Conservation (phyloP, 1,284 basidiomycete species). For the Cutaneotrichosporon cutaneum region DNA sequence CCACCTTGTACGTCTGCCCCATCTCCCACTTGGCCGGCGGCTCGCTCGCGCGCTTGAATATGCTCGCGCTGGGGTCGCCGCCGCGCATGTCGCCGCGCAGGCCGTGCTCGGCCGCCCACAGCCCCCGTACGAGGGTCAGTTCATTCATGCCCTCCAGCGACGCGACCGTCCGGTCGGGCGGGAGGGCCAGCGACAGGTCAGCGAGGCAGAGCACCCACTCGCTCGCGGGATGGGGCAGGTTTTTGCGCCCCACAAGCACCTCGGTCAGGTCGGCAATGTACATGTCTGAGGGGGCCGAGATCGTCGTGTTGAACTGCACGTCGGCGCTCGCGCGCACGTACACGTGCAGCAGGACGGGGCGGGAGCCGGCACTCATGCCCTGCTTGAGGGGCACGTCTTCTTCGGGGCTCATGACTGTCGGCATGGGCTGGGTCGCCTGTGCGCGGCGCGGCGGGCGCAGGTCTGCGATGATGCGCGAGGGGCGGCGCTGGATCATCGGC, state of each 20-base stretch:
- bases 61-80: slow-evolving; percentile 90
- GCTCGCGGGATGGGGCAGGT: slow-evolving; percentile 68
- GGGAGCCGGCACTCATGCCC: slow-evolving; percentile 5
- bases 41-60: slow-evolving; percentile 81
- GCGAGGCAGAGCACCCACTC: slow-evolving; percentile 80
- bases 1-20: slow-evolving; percentile 69
- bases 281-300: slow-evolving; percentile 86
- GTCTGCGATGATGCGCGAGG: slow-evolving; percentile 42
- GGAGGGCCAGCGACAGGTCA: slow-evolving; percentile 78
- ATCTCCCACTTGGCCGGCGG: slow-evolving; percentile 62
- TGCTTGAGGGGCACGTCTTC: neutral
- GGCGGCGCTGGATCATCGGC: slow-evolving; percentile 46
- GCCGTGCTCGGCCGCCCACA: slow-evolving; percentile 64
- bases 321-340: slow-evolving; percentile 73
- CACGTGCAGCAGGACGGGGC: slow-evolving; percentile 64
- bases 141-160: slow-evolving; percentile 83
- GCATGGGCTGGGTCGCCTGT: neutral
- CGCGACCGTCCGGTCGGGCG: slow-evolving; percentile 92
- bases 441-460: slow-evolving; percentile 16
- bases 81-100: slow-evolving; percentile 53
- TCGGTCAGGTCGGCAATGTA: slow-evolving; percentile 96
- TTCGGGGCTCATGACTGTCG: slow-evolving; percentile 4
- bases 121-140: slow-evolving; percentile 76
- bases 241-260: slow-evolving; percentile 68
- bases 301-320: slow-evolving; percentile 79